These are phyloP conservation scores for Spongospora subterranea DNA, from an alignment of 208 protist genomes.

Conservation along the genomic window DNA sequence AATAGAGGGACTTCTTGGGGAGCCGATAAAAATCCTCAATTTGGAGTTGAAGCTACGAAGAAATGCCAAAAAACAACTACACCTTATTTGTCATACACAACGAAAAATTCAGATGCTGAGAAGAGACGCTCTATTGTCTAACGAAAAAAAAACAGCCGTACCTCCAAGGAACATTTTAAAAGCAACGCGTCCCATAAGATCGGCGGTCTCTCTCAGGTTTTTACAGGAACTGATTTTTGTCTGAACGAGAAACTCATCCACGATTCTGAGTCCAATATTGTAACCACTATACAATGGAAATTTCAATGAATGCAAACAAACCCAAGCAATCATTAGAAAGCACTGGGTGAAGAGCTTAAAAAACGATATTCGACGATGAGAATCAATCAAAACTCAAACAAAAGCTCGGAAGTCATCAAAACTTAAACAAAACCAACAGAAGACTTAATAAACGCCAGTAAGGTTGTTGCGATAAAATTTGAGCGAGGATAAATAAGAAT, in stretches of 20 bases:
- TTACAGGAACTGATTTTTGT: not conserved
- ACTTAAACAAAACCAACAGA: too few relatives aligned
- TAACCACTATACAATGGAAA: too few relatives aligned
- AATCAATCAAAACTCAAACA: not conserved
- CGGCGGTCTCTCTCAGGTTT: not conserved
- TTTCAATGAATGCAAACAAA: too few relatives aligned
- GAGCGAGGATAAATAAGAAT: not conserved
- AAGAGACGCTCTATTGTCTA: too few relatives aligned
- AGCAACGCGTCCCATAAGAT: not conserved
- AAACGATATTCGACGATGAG: not conserved
- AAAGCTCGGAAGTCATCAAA: not conserved
- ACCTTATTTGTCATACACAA: not conserved
- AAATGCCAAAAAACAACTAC: not conserved
- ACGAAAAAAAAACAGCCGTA: not conserved
- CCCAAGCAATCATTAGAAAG: too few relatives aligned
- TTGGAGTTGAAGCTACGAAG: not conserved
- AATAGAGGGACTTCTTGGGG: too few relatives aligned
- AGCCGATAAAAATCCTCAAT: too few relatives aligned
- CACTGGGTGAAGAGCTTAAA: too few relatives aligned
- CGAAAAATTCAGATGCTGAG: not conserved
- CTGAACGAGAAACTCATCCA: constrained; percentile 44
- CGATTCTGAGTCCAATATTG: constrained; percentile 11
- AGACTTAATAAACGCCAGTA: too few relatives aligned
- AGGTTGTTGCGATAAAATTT: too few relatives aligned
- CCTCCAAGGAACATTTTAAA: constrained; percentile 55